Evolutionary conservation across 176 grass and related monocot genomes (phyloP).

Genomic region (Luzula sylvatica): DNA sequence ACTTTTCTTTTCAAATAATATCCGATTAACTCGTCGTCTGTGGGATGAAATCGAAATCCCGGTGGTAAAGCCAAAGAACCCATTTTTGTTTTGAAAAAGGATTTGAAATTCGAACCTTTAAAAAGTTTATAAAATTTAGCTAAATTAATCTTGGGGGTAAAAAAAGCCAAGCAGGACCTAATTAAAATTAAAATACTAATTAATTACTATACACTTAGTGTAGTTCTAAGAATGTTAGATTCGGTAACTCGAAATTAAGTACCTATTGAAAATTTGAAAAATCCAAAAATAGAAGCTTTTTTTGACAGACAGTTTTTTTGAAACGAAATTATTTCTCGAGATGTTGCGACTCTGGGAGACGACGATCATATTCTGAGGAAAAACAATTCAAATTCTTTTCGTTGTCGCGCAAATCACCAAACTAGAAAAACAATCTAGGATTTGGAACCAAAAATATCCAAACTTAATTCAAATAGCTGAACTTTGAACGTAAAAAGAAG

Average conservation of each 20-base stretch:
- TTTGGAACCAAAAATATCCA: neutral
- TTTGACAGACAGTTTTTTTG: constrained; percentile 28
- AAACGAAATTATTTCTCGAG: constrained; percentile 20
- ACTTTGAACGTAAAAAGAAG: neutral
- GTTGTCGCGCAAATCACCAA: neutral
- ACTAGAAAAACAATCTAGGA: neutral
- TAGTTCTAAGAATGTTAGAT: constrained; percentile 1
- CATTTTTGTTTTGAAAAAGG: constrained; percentile 23
- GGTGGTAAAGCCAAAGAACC: constrained; percentile 51
- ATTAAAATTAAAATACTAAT: neutral
- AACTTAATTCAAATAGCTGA: neutral
- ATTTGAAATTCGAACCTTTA: neutral
- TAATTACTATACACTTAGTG: constrained; percentile 6
- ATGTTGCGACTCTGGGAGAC: constrained; percentile 13
- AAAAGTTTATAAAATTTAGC: neutral
- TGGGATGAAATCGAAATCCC: constrained; percentile 94
- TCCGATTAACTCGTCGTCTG: constrained; percentile 80
- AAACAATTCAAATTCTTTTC: neutral
- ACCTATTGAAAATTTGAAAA: constrained; percentile 66
- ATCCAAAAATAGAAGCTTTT: constrained; percentile 93
- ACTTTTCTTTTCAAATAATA: constrained; percentile 94
- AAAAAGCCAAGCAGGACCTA: constrained; percentile 4
- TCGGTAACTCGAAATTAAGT: neutral
- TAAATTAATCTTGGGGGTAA: neutral
- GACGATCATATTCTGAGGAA: constrained; percentile 53